Base-by-base conservation (phyloP, 75 land plant genomes). In the Gnetum montanum region DNA sequence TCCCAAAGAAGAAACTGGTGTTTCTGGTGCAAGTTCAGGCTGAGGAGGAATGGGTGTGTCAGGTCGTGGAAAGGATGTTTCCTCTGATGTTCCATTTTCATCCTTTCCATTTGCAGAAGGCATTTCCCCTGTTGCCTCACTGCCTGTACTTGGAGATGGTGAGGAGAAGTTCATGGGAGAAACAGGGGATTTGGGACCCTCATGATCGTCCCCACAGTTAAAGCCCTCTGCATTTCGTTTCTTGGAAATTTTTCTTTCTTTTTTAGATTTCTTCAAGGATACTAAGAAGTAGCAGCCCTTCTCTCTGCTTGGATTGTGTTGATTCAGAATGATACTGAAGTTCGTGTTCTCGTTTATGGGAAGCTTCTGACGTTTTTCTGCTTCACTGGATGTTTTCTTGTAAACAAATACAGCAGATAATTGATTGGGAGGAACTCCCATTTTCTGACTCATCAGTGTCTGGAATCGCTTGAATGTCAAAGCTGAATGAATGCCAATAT, bases 341-440 rank as follows among this genome's bases (percentile, higher is more conserved):
- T 82, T 82, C 31, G 79, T 58, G 66, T 68, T 79, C 49, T 66
- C 78, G 35, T 79, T 77, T 49, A 86, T 73, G 13, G 89, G 94
- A 12, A 78, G 50, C 41, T 67, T 70, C 46, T 71, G 75, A 34
- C 71, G 71, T 54, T 71, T 61, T 10, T 55, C 61, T 50, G 48
- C 15, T 23, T 74, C 48, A 23, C 54, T 54, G 19, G 46, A 57
- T 49, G 62, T 65, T 30, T 60, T 52, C 30, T 54, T 69, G 46
- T 61, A 67, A 35, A 66, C 79, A 72, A 79, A 73, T 28, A 74
- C 74, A 24, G 75, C 59, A 37, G 90, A 66, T 69, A 90, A 68
- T 60, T 83, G 92, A 59, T 77, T 71, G 4, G 82, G 74, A 16
- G 92, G 65, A 61, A 90, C 63, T 16, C 95, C 95, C 33, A 70